Percentiles rank a stretch among this genome's conserved stretches.
phyloP scores from a whole-genome alignment of 2,329 filamentous ascomycete species.

The Graphilbum ipis-grandicollis region DNA sequence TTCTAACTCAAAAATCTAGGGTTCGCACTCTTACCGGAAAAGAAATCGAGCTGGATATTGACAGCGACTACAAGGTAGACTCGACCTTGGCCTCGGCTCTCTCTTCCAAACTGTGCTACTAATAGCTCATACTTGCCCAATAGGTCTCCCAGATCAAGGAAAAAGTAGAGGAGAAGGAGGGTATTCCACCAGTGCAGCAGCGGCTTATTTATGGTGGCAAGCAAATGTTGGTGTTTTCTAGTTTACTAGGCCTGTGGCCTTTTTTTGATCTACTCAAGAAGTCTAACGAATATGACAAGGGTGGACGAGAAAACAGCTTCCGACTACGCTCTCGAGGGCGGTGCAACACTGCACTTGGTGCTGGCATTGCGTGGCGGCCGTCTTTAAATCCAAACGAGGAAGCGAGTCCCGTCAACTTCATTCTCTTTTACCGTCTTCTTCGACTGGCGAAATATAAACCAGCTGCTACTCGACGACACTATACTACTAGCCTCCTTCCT shows the following conservation, averaged over 20 bases:
- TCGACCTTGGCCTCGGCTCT: no score
- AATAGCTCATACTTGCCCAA: not conserved
- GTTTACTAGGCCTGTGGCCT: no score
- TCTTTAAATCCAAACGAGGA: not conserved
- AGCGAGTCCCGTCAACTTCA: no score
- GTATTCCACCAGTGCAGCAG: conserved; percentile 93
- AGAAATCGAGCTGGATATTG: conserved; percentile 97
- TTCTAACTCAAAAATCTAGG: conserved; percentile 28
- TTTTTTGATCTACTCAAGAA: no score
- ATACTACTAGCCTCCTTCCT: no score
- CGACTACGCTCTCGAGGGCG: conserved; percentile 82
- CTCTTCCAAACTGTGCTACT: not conserved
- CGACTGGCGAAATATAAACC: no score
- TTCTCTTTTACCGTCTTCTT: no score
- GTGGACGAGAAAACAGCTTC: conserved; percentile 83
- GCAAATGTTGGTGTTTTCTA: conserved; percentile 56
- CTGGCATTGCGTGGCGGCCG: conserved; percentile 69
- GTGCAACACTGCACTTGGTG: conserved; percentile 87
- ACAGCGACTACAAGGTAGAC: conserved; percentile 73
- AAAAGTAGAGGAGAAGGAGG: conserved; percentile 97
- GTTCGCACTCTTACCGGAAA: conserved; percentile 96
- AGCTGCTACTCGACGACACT: no score
- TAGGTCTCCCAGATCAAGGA: conserved; percentile 95
- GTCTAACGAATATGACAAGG: conserved; percentile 30
- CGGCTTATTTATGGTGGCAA: conserved; percentile 92